phyloP scores from a whole-genome alignment of 2,329 filamentous ascomycete genomes.

The Nemania sp. region DNA sequence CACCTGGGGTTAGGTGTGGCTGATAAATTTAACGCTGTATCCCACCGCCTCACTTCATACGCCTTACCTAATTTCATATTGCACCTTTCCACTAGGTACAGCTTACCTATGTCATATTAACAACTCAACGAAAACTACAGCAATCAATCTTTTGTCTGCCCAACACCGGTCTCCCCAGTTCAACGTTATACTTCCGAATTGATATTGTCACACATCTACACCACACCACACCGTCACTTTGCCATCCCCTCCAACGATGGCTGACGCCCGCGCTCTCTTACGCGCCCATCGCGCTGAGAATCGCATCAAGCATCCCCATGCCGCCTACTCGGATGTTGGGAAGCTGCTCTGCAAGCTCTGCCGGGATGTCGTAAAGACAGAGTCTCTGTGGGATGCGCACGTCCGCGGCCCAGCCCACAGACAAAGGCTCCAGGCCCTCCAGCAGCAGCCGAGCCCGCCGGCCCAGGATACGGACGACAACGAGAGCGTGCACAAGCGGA shows the following conservation, averaged over 20 bases:
- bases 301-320: constrained; percentile 70
- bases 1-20: too few species aligned
- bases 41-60: too few species aligned
- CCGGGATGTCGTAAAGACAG: constrained; percentile 64
- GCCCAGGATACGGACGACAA: constrained; percentile 24
- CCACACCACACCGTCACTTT: background rate
- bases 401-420: constrained; percentile 53
- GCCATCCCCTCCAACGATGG: constrained; percentile 53
- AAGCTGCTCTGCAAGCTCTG: constrained; percentile 71
- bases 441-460: constrained; percentile 32
- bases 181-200: background rate
- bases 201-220: background rate
- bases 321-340: constrained; percentile 68
- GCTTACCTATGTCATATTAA: too few species aligned
- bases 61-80: too few species aligned
- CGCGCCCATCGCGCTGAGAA: constrained; percentile 76
- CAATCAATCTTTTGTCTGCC: too few species aligned
- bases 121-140: too few species aligned
- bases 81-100: too few species aligned
- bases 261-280: constrained; percentile 78
- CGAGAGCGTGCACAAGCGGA: constrained; percentile 35
- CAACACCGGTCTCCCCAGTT: too few species aligned
- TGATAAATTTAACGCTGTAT: too few species aligned
- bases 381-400: constrained; percentile 69
- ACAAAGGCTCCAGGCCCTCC: constrained; percentile 40